Conservation (phyloP, 495 filamentous ascomycete species). For the Barbatosphaeria neglecta region DNA sequence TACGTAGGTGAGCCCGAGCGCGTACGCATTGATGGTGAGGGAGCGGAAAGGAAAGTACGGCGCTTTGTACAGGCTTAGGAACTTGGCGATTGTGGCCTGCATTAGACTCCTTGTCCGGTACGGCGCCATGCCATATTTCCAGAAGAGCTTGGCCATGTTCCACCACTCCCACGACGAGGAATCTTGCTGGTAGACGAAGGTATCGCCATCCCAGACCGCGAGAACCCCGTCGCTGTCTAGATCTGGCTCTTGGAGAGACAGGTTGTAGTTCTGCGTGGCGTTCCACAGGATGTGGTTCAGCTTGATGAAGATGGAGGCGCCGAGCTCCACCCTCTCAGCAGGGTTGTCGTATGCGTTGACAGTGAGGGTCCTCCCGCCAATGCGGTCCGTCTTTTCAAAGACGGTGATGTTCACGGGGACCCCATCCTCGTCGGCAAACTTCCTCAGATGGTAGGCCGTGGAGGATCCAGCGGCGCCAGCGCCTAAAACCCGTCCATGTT, state of each 20-base stretch:
- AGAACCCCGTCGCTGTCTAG: constrained; percentile 33
- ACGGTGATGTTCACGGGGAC: constrained; percentile 65
- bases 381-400: constrained; percentile 67
- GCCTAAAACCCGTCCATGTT: constrained; percentile 41
- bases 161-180: constrained; percentile 56
- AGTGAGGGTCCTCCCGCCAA: constrained; percentile 85
- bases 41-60: constrained; percentile 77
- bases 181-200: constrained; percentile 53
- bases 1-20: constrained; percentile 50
- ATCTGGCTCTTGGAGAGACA: constrained; percentile 30
- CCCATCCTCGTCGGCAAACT: constrained; percentile 47
- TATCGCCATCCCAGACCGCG: constrained; percentile 76
- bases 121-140: constrained; percentile 75
- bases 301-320: constrained; percentile 84
- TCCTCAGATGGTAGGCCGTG: constrained; percentile 67
- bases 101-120: constrained; percentile 62
- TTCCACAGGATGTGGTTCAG: constrained; percentile 73
- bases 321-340: constrained; percentile 66
- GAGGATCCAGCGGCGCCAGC: constrained; percentile 86
- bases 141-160: constrained; percentile 66
- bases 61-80: constrained; percentile 68
- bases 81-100: constrained; percentile 57
- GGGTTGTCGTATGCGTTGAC: constrained; percentile 68
- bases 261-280: constrained; percentile 60
- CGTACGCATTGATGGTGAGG: constrained; percentile 50